Evolutionary conservation across 2,329 filamentous ascomycete genomes (phyloP), one percentile per base, ranked within the genome.

Genomic region (Diplodia corticola): DNA sequence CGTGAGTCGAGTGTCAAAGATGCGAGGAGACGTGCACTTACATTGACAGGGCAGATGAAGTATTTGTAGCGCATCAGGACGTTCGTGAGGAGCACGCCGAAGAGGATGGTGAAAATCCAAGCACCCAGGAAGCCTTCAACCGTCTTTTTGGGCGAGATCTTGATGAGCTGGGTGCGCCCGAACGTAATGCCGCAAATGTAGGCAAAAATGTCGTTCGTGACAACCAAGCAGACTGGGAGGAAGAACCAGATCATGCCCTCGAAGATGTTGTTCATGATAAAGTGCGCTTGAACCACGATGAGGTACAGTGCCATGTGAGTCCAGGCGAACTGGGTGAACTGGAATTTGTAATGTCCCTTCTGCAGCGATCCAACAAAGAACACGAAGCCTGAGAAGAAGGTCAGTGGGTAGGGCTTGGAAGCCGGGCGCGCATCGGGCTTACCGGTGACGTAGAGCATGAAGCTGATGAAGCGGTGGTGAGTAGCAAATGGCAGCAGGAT

Each of bases 201-300:
- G 73, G 95, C 95, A 74, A 96, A 98, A 70, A 99, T 99, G 77
- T 99, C 95, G 79, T 99, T 99, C 69, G 92, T 97, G 76, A 99
- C 97, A 77, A 99, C 95, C 72, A 99, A 86, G 63, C 92, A 90
- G 7, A 92, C 93, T 7, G 95, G 95, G 51, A 99, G 82, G 85
- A 98, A 97, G 84, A 99, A 98, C 95, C 95, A 99, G 77, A 99
- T 96, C 91, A 99, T 93, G 81, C 95, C 95, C 81, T 99, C 95
- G 73, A 99, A 96, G 70, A 99, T 91, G 80, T 99, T 99, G 85
- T 99, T 99, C 92, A 99, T 98, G 81, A 98, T 92, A 79, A 99
- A 99, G 78, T 99, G 95, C 15, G 95, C 93, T 80, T 99, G 93
- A 5, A 97, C 93, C 46, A 98, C 94, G 73, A 99, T 97, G 74